Evolutionary conservation across 345 rosid genomes (phyloP), one percentile per base, ranked within the genome.

Genomic region (Corchorus capsularis): DNA sequence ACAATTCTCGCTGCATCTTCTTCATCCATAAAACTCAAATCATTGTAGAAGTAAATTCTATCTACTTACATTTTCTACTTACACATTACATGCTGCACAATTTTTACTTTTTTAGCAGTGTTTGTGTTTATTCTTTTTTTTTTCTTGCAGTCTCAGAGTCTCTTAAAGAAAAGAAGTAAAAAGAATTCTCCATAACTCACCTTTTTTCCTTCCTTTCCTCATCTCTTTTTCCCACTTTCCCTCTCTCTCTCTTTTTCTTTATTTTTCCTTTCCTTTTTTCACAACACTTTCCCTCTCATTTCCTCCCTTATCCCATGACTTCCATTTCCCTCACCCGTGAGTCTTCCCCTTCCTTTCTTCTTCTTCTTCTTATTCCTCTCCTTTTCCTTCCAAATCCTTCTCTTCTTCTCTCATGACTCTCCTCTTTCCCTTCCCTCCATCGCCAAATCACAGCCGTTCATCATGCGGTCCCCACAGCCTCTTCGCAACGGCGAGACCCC

Each of bases 401-500:
- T 37, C 39, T 5, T 14, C 50, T n/a, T 76, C 73, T 46, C 81
- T 54, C 72, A 54, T 77, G 74, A 62, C 67, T 63, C 80, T 71
- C 62, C 43, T 39, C 83, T 65, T 67, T 32, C 34, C 68, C 37
- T 53, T 39, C 39, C 79, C 17, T 75, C 63, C 12, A 22, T 46
- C 59, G 12, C 19, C 16, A 39, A 8, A 49, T 64, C 73, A 0
- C 20, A 79, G 6, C 34, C 69, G 4, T 50, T 69, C 83, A 43
- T 67, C 82, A 94, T 94, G 98, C 89, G 87, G 56, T 87, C 97
- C 17, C 92, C 93, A 47, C 96, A 83, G 39, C 78, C 80, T 34
- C 87, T 83, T 63, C 94, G 85, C 78, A 84, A 89, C 92, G 91
- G 91, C 75, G 94, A 87, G 43, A 76, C 86, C 13, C 89, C 88